These are phyloP conservation scores for Dimargaris xerosporica DNA, from an alignment of 192 early-diverging fungal species.

Conservation along the genomic window DNA sequence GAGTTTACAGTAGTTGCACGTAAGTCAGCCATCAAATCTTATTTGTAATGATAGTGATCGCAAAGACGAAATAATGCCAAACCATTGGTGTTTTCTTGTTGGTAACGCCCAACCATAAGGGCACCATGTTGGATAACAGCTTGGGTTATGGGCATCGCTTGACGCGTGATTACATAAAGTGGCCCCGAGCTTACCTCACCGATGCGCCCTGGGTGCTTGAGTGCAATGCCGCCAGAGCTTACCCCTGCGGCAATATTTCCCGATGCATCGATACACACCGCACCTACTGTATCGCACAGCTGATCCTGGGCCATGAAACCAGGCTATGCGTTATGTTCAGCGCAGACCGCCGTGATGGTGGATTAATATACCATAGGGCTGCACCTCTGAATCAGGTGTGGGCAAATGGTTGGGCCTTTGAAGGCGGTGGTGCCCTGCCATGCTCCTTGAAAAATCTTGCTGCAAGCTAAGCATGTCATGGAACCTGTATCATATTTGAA, in stretches of 20 bases:
- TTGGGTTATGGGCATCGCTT: not conserved
- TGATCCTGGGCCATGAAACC: not conserved
- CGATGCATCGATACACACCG: slow-evolving; percentile 47
- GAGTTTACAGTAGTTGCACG: not conserved
- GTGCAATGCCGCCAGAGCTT: slow-evolving; percentile 71
- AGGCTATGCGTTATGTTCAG: slow-evolving; percentile 6
- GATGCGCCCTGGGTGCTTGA: slow-evolving; percentile 69
- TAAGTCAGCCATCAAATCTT: not conserved
- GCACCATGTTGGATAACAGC: too few species aligned
- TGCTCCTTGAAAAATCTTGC: too few species aligned
- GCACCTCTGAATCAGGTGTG: too few species aligned
- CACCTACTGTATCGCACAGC: slow-evolving; percentile 76
- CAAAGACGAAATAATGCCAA: not conserved
- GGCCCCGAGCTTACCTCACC: slow-evolving; percentile 43
- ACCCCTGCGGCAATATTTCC: slow-evolving; percentile 60
- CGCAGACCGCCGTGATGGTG: not conserved
- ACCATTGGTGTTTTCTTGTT: not conserved
- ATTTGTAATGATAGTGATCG: not conserved
- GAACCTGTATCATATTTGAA: too few species aligned
- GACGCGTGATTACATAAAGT: not conserved
- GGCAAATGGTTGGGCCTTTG: too few species aligned
- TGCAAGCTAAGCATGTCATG: too few species aligned
- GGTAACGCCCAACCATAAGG: too few species aligned
- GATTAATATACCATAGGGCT: too few species aligned
- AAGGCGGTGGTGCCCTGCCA: too few species aligned